Evolutionary conservation across 441 rosid genomes (phyloP).

Genomic region (Pelargonium fulgidum): DNA sequence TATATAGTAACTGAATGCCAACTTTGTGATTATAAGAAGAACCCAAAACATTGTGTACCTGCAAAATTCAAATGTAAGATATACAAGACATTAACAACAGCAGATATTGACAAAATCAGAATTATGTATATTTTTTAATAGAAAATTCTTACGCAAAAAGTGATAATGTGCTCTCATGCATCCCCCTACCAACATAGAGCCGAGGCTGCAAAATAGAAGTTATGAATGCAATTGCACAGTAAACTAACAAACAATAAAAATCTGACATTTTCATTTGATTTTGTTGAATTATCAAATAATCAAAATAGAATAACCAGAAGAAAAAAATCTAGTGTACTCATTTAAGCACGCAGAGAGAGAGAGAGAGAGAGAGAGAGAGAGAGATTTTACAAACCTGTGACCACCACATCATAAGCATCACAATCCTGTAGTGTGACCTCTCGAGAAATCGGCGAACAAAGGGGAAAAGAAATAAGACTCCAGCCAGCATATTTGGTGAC

Average conservation of each 20-base stretch:
- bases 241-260: too few species aligned
- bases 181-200: constrained; percentile 97
- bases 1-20: constrained; percentile 93
- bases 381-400: constrained; percentile 62
- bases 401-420: constrained; percentile 99
- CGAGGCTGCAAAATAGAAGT: constrained; percentile 56
- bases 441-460: constrained; percentile 88
- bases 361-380: neutral
- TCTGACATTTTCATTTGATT: too few species aligned
- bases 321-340: neutral
- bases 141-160: constrained; percentile 69
- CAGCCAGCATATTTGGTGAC: constrained; percentile 93
- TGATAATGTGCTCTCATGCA: constrained; percentile 92
- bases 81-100: neutral
- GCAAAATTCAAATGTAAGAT: constrained; percentile 26
- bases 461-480: constrained; percentile 78
- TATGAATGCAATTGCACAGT: too few species aligned
- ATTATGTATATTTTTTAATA: constrained; percentile 15
- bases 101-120: constrained; percentile 16
- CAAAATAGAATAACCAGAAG: neutral
- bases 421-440: constrained; percentile 75
- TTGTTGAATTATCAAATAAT: neutral
- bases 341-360: constrained; percentile 5
- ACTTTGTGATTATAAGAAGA: constrained; percentile 70
- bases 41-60: constrained; percentile 98